Conservation (phyloP, 352 stramenopile species). For the Phytophthora citrophthora region DNA sequence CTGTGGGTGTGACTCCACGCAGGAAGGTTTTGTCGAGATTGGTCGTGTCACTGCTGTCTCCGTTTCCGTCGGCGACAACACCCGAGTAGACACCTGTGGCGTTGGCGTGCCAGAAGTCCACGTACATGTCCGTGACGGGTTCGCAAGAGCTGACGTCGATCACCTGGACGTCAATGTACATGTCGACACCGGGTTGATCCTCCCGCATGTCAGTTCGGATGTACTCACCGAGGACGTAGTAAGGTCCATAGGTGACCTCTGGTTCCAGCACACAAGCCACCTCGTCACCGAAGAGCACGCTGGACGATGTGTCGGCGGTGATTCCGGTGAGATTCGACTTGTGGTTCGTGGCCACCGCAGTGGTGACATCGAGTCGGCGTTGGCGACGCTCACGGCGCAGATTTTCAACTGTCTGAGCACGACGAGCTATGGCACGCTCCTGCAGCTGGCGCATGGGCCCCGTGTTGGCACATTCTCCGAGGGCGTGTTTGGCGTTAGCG, state of each 20-base stretch:
- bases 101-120: constrained; percentile 41
- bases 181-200: constrained; percentile 22
- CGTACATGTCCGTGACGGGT: constrained; percentile 31
- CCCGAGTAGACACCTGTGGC: constrained; percentile 38
- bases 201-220: constrained; percentile 33
- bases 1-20: constrained; percentile 28
- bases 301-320: constrained; percentile 19
- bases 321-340: constrained; percentile 24
- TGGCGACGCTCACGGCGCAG: constrained; percentile 22
- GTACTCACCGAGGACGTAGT: constrained; percentile 34
- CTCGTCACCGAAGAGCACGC: constrained; percentile 24
- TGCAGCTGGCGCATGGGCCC: constrained; percentile 28
- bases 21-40: constrained; percentile 37
- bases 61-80: constrained; percentile 29
- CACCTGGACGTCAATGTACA: constrained; percentile 35
- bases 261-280: constrained; percentile 27
- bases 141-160: constrained; percentile 35
- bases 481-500: constrained; percentile 27
- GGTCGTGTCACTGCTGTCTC: constrained; percentile 32
- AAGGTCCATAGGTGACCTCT: constrained; percentile 36
- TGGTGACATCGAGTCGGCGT: constrained; percentile 29
- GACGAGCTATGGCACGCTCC: constrained; percentile 22
- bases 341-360: constrained; percentile 25
- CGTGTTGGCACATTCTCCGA: constrained; percentile 27
- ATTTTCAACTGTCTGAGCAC: constrained; percentile 14